Base-by-base conservation (phyloP, 768 basidiomycete genomes). In the Serendipita sp. region DNA sequence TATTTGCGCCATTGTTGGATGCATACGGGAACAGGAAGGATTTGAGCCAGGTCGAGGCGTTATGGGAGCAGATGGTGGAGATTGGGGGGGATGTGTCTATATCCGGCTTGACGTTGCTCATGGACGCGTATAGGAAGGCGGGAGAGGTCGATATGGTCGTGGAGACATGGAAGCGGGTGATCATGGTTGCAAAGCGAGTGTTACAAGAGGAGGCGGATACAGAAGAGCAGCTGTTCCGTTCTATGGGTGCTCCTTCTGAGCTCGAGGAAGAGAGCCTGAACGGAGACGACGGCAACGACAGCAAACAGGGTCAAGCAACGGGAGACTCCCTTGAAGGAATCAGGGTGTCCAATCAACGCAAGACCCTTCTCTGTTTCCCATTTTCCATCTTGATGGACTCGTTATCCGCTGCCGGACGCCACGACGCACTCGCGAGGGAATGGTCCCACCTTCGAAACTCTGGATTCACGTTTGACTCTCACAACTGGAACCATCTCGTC, bases 401-500 rank as follows among this genome's bases (percentile, higher is more conserved):
- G 3, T 74, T 94, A 60, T 88, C 90, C 1, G 72, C 75, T 2
- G 79, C 78, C 0, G 86, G 85, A 1, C 69, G 75, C 41, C 85
- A 92, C 67, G 65, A 69, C 5, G 79, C 83, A 64, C 78, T 94
- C 48, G 79, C 83, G 16, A 68, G 70, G 2, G 75, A 79, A 0
- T 97, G 95, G 93, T 74, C 75, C n/a, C 70, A 74, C 31, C 78
- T 89, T 58, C 79, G 80, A 64, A 66, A 71, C 11, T 72, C 76
- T 9, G 88, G 89, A 1, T 86, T 94, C 67, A 77, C 77, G 13
- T 90, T 92, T 70, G 90, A 94, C 70, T 79, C 87, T 13, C 83
- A 87, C 68, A 97, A 96, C 71, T 98, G 91, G 88, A 96, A 95
- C 68, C 83, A 89, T 68, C 78, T 96, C 28, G 79, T 78, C 26